Evolutionary conservation across 2,329 filamentous ascomycete genomes (phyloP), one percentile per base, ranked within the genome.

Genomic region (Neonectria neomacrospora): DNA sequence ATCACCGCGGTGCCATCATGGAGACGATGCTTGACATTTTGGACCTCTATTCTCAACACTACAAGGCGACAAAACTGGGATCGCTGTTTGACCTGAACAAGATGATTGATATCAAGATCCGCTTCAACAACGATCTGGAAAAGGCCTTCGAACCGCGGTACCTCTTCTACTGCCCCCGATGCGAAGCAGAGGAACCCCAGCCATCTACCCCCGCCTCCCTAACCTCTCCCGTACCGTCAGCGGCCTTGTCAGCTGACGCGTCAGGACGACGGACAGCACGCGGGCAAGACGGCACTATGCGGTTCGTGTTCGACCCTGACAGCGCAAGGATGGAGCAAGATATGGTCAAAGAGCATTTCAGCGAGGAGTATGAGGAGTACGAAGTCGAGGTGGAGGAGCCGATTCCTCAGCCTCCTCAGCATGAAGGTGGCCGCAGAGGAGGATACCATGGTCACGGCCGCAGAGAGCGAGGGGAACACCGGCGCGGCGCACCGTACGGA

Each of bases 21-120:
- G 95, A 98, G 83, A 95, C 93, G 0, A 87, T 97, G 72, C 88
- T 97, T 41, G 96, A 98, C 74, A 84, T 97, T 0, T 85, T 98
- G 26, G 95, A 99, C 74, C 86, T 98, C 3, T 98, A 97, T 78
- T 96, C 93, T 0, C 92, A 97, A 74, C 91, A 96, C 75, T 88
- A 88, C 58, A 86, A 88, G 68, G 83, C 85, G 54, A 97, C 94
- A 34, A 88, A 90, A 54, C 83, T 97, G 20, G 94, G 94, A 7
- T 83, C 86, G 16, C 82, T 86, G 51, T 91, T 93, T 77, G 87
- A 90, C 50, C 83, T 95, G 45, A 90, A 95, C 69, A 86, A 86
- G 57, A 95, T 97, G 76, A 92, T 98, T 74, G 88, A 91, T 67
- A 89, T 96, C 70, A 93, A 96, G 75, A 97, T 98, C 67, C 85